A percentile compares a stretch with the other conserved stretches of the same genome.
Evolutionary conservation across 768 basidiomycete species (phyloP).

Genomic region (Hypholoma fasciculare): DNA sequence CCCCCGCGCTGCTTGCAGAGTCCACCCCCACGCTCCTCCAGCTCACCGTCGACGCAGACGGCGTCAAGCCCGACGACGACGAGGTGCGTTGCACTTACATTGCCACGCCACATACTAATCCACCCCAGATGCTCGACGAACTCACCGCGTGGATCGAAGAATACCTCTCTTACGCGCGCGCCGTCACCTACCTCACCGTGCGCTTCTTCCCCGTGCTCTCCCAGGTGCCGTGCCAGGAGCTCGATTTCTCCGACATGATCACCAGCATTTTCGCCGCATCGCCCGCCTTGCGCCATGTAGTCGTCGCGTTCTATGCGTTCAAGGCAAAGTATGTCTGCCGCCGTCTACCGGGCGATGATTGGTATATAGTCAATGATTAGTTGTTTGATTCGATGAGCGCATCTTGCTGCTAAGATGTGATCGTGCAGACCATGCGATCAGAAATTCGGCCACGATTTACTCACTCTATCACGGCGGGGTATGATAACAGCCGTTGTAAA

Average conservation of each 20-base stretch:
- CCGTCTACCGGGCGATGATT: constrained; percentile 18
- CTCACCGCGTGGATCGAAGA: constrained; percentile 23
- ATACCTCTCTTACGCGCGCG: constrained; percentile 16
- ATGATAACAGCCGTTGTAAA: too few species aligned
- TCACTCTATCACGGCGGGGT: too few species aligned
- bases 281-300: constrained; percentile 13
- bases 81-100: constrained; percentile 8
- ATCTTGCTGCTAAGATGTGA: background rate
- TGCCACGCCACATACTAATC: background rate
- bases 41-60: constrained; percentile 20
- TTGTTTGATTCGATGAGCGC: background rate
- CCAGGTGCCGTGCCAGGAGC: constrained; percentile 17
- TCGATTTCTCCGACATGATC: constrained; percentile 26
- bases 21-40: constrained; percentile 14
- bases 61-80: constrained; percentile 19
- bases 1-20: constrained; percentile 12
- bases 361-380: constrained; percentile 22
- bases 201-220: constrained; percentile 21
- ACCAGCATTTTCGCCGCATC: constrained; percentile 24
- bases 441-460: too few species aligned
- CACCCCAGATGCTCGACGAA: constrained; percentile 17
- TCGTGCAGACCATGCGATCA: too few species aligned
- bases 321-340: constrained; percentile 25
- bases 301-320: constrained; percentile 19
- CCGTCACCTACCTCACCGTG: constrained; percentile 18